Evolutionary conservation across 352 stramenopile species (phyloP).

Genomic region (Pythium plurisporium): DNA sequence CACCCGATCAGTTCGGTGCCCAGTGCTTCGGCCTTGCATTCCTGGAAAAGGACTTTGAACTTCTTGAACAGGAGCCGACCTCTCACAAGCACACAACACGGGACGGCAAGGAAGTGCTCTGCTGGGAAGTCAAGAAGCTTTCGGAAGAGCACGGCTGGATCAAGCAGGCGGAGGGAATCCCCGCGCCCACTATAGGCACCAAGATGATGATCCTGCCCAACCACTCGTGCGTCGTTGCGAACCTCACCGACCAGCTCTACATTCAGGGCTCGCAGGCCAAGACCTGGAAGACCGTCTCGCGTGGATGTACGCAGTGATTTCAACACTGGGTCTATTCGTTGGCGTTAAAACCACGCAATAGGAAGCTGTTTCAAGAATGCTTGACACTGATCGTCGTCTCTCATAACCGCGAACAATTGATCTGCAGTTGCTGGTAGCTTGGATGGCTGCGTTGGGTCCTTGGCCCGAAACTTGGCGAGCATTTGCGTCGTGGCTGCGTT

Average conservation of each 20-base stretch:
- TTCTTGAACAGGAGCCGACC: conserved; percentile 44
- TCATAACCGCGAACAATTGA: conserved; percentile 27
- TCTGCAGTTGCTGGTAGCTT: conserved; percentile 28
- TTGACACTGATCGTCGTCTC: conserved; percentile 8
- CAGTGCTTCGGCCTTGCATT: conserved; percentile 61
- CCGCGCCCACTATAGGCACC: conserved; percentile 42
- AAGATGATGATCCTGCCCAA: conserved; percentile 65
- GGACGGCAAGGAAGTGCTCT: conserved; percentile 37
- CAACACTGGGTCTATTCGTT: neutral
- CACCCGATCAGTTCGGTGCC: conserved; percentile 38
- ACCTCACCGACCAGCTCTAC: conserved; percentile 63
- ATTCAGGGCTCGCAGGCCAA: conserved; percentile 41
- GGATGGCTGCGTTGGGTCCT: conserved; percentile 26
- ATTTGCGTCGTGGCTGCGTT: conserved; percentile 44
- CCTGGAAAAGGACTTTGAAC: conserved; percentile 63
- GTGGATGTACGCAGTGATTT: conserved; percentile 54
- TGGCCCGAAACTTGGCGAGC: conserved; percentile 55
- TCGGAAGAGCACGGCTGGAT: conserved; percentile 76
- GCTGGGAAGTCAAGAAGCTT: conserved; percentile 65
- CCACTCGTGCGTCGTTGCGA: conserved; percentile 60
- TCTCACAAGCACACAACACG: conserved; percentile 29
- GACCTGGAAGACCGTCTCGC: conserved; percentile 50
- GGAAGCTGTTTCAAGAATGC: conserved; percentile 28
- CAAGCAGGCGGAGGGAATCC: conserved; percentile 47
- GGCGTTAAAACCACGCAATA: conserved; percentile 47